Evolutionary conservation across 164 flowering plant genomes (phyloP), one percentile per base, ranked within the genome.

Genomic region (Amborella trichopoda): DNA sequence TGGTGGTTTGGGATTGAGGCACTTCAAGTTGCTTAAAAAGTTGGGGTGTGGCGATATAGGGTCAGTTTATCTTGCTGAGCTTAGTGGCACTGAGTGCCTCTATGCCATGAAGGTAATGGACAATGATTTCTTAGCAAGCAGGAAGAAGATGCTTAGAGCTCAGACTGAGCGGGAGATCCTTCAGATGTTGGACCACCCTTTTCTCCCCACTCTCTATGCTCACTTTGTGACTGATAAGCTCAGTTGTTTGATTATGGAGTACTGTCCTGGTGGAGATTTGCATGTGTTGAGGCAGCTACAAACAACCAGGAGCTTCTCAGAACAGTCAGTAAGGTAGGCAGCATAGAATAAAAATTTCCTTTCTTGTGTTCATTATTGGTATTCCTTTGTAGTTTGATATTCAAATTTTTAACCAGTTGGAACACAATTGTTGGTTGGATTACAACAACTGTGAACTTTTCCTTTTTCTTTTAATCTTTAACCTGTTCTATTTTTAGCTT

Each of bases 21-120:
- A 80, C 52, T 89, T 85, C 48, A 89, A 78, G 66, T 60, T 90
- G 43, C 59, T 77, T 27, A 86, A 64, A 68, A 75, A 68, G 66
- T 75, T 90, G 44, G 97, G 97, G 30, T 71, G 75, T 64, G 97
- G 97, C 53, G 97, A 89, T 58, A 78, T 89, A 59, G 97, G 90
- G 14, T 78, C 68, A 34, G 90, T 85, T 34, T 80, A 89, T 66
- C 87, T 89, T 49, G 76, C 89, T 3, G 84, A 89, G 70, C 64
- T 89, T 28, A 64, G 28, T 39, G 74, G 81, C 16, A 65, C 89
- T 32, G 69, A 54, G 40, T 78, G 83, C 67, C 61, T 78, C 14
- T 88, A 81, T 74, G 94, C 97, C 36, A 17, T 84, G 58, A 88
- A 88, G 64, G 73, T 88, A 30, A 78, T 88, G 89, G 86, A 84